phyloP scores from a whole-genome alignment of 2,329 filamentous ascomycete genomes.

The Phialemoniopsis sp. region DNA sequence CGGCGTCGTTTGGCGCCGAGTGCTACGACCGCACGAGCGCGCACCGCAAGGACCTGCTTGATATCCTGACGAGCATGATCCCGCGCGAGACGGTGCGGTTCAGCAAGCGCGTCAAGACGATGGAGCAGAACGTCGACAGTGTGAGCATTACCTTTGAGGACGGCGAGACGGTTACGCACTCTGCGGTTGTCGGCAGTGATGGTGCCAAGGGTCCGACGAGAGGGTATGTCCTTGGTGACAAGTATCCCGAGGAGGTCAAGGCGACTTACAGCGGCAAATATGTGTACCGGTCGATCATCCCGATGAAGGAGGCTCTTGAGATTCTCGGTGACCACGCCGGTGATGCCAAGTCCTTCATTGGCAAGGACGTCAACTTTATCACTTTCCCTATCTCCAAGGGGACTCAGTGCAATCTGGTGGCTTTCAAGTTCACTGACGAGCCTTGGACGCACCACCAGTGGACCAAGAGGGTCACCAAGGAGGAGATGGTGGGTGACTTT shows the following conservation, averaged over 20 bases:
- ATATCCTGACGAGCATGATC: slow-evolving; percentile 31
- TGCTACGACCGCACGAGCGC: slow-evolving; percentile 32
- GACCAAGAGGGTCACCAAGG: background rate
- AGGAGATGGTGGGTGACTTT: slow-evolving; percentile 1
- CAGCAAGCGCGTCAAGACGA: slow-evolving; percentile 14
- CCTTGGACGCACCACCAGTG: too few species aligned
- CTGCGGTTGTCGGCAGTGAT: too few species aligned
- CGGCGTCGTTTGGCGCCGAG: slow-evolving; percentile 26
- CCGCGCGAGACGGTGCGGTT: slow-evolving; percentile 17
- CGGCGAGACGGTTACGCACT: background rate
- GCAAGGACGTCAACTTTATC: too few species aligned
- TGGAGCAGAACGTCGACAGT: slow-evolving; percentile 12
- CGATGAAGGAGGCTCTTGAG: too few species aligned
- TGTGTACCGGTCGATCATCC: too few species aligned
- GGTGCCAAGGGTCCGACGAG: too few species aligned
- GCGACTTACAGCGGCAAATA: too few species aligned
- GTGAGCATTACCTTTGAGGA: background rate
- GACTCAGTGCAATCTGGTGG: slow-evolving; percentile 10
- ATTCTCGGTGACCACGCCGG: too few species aligned
- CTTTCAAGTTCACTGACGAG: slow-evolving; percentile 6
- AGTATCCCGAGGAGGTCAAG: too few species aligned
- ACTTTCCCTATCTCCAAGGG: slow-evolving; percentile 8
- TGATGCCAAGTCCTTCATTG: slow-evolving; percentile 2
- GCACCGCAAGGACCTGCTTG: slow-evolving; percentile 34
- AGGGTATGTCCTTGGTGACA: too few species aligned